A percentile compares a stretch with the other conserved stretches of the same genome.
Conservation (phyloP, 2,329 filamentous ascomycete species). For the Colletotrichum plurivorum region DNA sequence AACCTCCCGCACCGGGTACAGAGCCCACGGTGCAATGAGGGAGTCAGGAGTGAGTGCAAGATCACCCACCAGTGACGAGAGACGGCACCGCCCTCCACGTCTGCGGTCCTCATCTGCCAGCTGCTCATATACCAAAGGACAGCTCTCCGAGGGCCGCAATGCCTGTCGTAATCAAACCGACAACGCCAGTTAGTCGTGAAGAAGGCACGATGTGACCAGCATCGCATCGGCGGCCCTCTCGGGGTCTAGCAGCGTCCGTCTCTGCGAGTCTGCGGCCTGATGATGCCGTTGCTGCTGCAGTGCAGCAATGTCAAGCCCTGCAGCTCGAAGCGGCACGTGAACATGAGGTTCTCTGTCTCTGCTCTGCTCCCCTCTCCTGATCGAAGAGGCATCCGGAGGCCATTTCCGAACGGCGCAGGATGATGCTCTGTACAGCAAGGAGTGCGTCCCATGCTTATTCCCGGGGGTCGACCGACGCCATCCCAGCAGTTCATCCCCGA, state of each 20-base stretch:
- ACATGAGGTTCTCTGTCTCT: background rate
- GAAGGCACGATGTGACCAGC: background rate
- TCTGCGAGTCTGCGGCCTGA: background rate
- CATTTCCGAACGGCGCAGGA: background rate
- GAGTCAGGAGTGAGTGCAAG: background rate
- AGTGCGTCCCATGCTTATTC: slow-evolving; percentile 15
- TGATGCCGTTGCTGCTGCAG: background rate
- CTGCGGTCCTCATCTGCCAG: background rate
- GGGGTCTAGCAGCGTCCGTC: background rate
- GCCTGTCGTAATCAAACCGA: slow-evolving; percentile 14
- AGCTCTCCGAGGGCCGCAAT: background rate
- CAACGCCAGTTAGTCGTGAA: background rate
- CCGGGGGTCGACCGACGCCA: slow-evolving; percentile 19
- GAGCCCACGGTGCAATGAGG: slow-evolving; percentile 3
- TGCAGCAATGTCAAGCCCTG: slow-evolving; percentile 6
- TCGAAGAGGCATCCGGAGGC: too few species aligned
- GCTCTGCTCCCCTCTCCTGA: too few species aligned
- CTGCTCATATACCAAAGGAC: slow-evolving; percentile 2
- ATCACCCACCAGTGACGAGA: too few species aligned
- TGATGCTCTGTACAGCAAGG: slow-evolving; percentile 2
- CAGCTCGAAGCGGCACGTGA: background rate
- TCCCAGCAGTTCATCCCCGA: slow-evolving; percentile 31
- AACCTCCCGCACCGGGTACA: slow-evolving; percentile 30
- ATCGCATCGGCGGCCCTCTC: slow-evolving; percentile 3
- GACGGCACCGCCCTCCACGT: too few species aligned